Evolutionary conservation across 148 eudicot genomes (phyloP).

Genomic region (Pharnaceum exiguum): DNA sequence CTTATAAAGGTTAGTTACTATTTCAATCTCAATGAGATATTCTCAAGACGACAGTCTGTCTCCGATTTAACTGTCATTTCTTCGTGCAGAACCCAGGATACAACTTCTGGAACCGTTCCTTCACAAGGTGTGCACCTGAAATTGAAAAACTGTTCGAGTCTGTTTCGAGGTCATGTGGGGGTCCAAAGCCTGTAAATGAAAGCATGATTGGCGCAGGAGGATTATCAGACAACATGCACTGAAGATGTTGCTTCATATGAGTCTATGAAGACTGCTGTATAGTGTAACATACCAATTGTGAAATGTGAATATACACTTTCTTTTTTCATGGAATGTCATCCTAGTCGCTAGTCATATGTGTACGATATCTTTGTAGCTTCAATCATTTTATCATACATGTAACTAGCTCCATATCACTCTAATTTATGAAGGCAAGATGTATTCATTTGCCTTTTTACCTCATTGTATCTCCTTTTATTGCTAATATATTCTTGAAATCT

Average conservation of each 20-base stretch:
- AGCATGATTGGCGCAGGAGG: constrained; percentile 58
- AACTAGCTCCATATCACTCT: too few species aligned
- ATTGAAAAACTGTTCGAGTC: constrained; percentile 89
- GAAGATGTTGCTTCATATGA: background rate
- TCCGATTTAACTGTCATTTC: background rate
- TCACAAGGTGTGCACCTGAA: constrained; percentile 93
- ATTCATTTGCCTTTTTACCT: too few species aligned
- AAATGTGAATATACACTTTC: constrained; percentile 1
- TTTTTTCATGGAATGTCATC: too few species aligned
- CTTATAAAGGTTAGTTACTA: constrained; percentile 72
- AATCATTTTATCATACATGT: too few species aligned
- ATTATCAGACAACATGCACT: constrained; percentile 56
- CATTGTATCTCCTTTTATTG: too few species aligned
- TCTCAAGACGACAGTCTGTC: background rate
- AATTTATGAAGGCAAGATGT: too few species aligned
- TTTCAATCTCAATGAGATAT: background rate
- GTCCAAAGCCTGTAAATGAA: constrained; percentile 81
- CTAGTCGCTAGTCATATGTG: too few species aligned
- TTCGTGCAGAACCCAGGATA: constrained; percentile 77
- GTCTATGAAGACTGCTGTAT: background rate
- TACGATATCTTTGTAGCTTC: too few species aligned
- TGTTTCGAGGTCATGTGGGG: constrained; percentile 88
- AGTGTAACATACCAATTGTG: background rate
- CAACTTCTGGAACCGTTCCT: constrained; percentile 79
- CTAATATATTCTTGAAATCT: too few species aligned